phyloP scores from a whole-genome alignment of 371 early-diverging fungal genomes.

The Lichtheimia hyalospora region DNA sequence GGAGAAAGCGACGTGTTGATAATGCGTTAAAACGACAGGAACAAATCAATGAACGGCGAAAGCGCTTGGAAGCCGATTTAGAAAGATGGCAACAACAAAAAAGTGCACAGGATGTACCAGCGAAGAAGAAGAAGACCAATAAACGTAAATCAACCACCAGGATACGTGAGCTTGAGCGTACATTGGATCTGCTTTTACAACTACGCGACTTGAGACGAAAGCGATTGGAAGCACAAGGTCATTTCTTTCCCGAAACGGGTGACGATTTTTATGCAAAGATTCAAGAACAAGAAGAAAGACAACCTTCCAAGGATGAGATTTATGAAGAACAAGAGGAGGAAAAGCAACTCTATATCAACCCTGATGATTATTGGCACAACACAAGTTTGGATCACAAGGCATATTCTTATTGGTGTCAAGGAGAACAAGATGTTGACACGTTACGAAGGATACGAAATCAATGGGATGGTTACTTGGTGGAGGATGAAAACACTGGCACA shows the following conservation, averaged over 20 bases:
- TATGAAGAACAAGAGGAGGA: constrained; percentile 20
- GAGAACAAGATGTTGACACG: constrained; percentile 24
- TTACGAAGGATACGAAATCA: constrained; percentile 27
- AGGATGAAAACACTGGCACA: not conserved
- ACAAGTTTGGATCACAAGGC: constrained; percentile 20
- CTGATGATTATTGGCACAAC: constrained; percentile 31
- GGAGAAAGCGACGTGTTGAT: constrained; percentile 4
- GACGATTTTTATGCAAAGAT: constrained; percentile 46
- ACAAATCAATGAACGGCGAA: constrained; percentile 4
- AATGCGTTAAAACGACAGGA: constrained; percentile 4
- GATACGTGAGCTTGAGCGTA: constrained; percentile 19
- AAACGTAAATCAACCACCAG: not conserved
- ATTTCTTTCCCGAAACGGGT: constrained; percentile 53
- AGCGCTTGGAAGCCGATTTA: constrained; percentile 2
- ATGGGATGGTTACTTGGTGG: constrained; percentile 39
- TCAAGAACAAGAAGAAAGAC: constrained; percentile 23
- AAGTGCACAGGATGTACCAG: not conserved
- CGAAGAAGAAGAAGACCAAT: not conserved
- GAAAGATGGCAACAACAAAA: constrained; percentile 7
- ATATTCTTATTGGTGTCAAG: constrained; percentile 44
- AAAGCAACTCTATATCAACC: constrained; percentile 16
- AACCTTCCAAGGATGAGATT: constrained; percentile 10
- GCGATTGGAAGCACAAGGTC: constrained; percentile 38
- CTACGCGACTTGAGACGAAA: constrained; percentile 31
- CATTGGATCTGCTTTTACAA: constrained; percentile 21